Base-by-base conservation (phyloP, 306 rosid species). In the Castanea sativa region DNA sequence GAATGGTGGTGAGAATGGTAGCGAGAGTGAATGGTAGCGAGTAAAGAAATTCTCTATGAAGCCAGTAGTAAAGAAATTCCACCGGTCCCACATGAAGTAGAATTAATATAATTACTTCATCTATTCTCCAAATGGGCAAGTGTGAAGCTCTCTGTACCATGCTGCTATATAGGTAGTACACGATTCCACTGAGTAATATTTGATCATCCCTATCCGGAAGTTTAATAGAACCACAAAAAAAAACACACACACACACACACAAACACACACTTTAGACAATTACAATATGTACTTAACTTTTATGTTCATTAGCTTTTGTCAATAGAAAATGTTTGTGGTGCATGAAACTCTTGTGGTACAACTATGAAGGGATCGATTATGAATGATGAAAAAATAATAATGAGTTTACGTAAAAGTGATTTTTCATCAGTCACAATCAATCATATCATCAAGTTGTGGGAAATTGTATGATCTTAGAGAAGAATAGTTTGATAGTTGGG, bases 1-100 rank as follows among this genome's bases (percentile, higher is more conserved):
- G 89, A 85, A 57, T 87, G 89, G 70, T 83, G 89, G 20, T 85
- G 89, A 21, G 91, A 87, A 38, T 87, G 87, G 45, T 85, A 85
- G 60, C 87, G 84, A 49, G 84, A 80, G 61, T 87, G 85, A 4
- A 75, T 80, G 91, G 69, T 87, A 88, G 55, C 85, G 89, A 23
- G 23, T 23, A 23, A 23, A 23, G 23, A 6, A 87, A 85, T 23
- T 85, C 91, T 80, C 80, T 87, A 18, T 87, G 91, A 29, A 87
- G 55, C 88, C 91, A 87, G 57, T 87, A 85, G 51, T 87, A 75
- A 5, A 87, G 73, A 10, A 82, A 85, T 73, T 87, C 91, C 53
- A 85, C 87, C 0, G 76, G 82, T 11, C 87, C 83, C 27, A 80
- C 80, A 60, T 87, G 91, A 2, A 87, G 75, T 21, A 87, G 65